A percentile compares a stretch with the other conserved stretches of the same genome.
phyloP scores from a whole-genome alignment of 2,329 filamentous ascomycete genomes.

The Huntiella decipiens region DNA sequence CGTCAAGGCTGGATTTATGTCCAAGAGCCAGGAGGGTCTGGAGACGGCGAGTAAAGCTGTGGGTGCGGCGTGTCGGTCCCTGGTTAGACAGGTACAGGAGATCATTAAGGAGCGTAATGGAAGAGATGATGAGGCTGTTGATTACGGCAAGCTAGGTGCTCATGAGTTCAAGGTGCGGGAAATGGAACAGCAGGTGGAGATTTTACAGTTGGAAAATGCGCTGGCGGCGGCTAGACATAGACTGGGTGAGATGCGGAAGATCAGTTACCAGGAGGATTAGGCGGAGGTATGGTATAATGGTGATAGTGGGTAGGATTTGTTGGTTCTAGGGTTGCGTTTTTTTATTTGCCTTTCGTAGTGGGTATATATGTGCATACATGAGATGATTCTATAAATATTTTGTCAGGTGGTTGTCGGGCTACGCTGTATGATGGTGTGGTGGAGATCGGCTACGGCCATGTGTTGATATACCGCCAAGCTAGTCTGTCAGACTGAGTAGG shows the following conservation, averaged over 20 bases:
- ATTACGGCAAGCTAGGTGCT: slow-evolving; percentile 71
- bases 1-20: slow-evolving; percentile 97
- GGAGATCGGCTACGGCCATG: no score
- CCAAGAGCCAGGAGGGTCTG: slow-evolving; percentile 80
- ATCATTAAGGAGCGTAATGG: slow-evolving; percentile 73
- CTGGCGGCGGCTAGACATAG: slow-evolving; percentile 61
- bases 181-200: slow-evolving; percentile 99
- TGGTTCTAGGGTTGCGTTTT: background rate
- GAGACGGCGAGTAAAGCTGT: slow-evolving; percentile 88
- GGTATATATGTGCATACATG: no score
- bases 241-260: slow-evolving; percentile 94
- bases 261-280: slow-evolving; percentile 70
- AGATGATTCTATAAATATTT: no score
- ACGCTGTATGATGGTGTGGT: no score
- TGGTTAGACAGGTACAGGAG: slow-evolving; percentile 83
- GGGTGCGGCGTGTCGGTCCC: slow-evolving; percentile 63
- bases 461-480: no score
- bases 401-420: no score
- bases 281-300: background rate
- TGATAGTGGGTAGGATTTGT: background rate
- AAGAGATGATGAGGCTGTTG: slow-evolving; percentile 61
- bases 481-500: no score
- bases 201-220: slow-evolving; percentile 81
- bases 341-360: background rate
- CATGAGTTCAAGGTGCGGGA: slow-evolving; percentile 98